Evolutionary conservation across 139 green algal species (phyloP), one percentile per base, ranked within the genome.

Genomic region (Tetraselmis striata): DNA sequence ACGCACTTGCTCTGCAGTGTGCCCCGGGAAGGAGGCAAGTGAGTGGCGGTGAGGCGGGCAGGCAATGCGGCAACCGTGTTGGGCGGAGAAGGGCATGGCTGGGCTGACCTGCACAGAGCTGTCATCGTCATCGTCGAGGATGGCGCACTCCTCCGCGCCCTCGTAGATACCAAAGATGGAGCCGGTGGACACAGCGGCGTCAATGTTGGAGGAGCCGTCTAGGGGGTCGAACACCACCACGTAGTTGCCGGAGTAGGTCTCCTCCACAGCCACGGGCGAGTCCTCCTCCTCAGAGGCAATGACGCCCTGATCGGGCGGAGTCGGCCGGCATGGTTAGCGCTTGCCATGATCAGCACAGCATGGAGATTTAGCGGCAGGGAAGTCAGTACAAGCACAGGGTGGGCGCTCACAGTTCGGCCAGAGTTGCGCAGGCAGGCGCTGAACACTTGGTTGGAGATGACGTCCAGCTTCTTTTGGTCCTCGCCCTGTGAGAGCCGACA

Each of bases 381-480:
- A n/a, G n/a, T n/a, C n/a, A n/a, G n/a, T n/a, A n/a, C n/a, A 27
- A 59, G 1, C 75, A 84, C 81, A 82, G 77, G 28, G 30, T 2
- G 1, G 25, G 76, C 2, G 11, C 88, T 82, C 59, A 92, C 89
- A 18, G 92, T 96, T 83, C 93, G 88, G 77, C 95, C 95, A 32
- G 81, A 93, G 31, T 83, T 82, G 24, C 90, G 87, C 82, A 99
- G 90, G 85, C 90, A 95, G 88, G 98, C 95, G 84, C 86, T 91
- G 90, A 99, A 99, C 26, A 99, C 95, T 76, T 98, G 93, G 88
- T 99, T 99, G 82, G 95, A 98, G 67, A 99, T 90, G 0, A 99
- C 96, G 83, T 99, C 97, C 85, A 99, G 94, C 93, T 99, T 99
- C 91, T 99, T 99, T 94, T 99, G 97, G 89, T 99, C 97, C 92